Evolutionary conservation across 140 eudicot genomes (phyloP).

Genomic region (Oenanthe javanica): DNA sequence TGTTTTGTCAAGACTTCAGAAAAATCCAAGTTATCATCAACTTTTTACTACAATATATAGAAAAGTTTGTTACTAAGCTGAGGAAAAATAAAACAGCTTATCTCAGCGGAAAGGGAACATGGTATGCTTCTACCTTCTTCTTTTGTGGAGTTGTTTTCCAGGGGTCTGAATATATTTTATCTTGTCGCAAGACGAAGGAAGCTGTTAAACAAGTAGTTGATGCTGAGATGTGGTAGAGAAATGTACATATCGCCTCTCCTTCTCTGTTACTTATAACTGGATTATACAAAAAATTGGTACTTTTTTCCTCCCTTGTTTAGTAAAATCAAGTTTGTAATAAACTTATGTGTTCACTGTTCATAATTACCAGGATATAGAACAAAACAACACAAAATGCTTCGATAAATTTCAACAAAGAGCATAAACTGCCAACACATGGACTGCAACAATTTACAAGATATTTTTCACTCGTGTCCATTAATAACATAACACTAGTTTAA

Average conservation of each 20-base stretch:
- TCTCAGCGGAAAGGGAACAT: neutral
- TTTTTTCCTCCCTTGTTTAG: too few species aligned
- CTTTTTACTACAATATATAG: neutral
- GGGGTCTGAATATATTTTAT: neutral
- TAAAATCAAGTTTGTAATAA: too few species aligned
- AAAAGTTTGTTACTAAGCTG: conserved; percentile 1
- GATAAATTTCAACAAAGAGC: neutral
- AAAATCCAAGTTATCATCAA: too few species aligned
- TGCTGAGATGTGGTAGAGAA: conserved; percentile 10
- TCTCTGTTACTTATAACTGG: neutral
- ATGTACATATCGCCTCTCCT: neutral
- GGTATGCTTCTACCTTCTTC: neutral
- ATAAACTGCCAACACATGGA: neutral
- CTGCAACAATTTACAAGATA: neutral
- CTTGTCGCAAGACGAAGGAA: neutral
- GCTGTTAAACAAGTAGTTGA: neutral
- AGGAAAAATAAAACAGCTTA: neutral
- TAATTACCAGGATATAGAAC: neutral
- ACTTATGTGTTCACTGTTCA: neutral
- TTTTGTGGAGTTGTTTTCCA: neutral
- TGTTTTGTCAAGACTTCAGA: too few species aligned
- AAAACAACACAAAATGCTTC: conserved; percentile 11
- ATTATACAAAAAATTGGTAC: neutral
- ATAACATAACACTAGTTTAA: neutral
- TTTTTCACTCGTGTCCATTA: neutral